Percentiles rank a stretch among this genome's conserved stretches.
Evolutionary conservation across 495 filamentous ascomycete genomes (phyloP).

Genomic region (Letharia lupina): DNA sequence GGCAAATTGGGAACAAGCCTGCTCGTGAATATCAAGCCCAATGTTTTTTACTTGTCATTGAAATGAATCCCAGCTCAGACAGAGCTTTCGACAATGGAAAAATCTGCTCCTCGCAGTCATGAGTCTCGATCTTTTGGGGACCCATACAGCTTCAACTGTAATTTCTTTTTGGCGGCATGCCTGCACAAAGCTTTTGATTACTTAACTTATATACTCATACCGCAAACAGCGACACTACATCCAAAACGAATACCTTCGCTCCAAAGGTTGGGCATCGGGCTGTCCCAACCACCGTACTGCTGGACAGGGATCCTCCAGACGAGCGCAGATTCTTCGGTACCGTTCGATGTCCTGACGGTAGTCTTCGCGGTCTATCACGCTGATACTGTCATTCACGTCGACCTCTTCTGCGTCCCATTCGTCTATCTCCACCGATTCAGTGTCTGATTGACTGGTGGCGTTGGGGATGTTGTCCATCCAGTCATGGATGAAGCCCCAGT

Average conservation of each 20-base stretch:
- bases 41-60: too few relatives aligned
- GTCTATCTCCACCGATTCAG: constrained; percentile 10
- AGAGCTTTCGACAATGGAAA: too few relatives aligned
- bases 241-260: not conserved
- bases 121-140: too few relatives aligned
- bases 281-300: not conserved
- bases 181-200: not conserved
- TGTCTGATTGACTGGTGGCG: constrained; percentile 1
- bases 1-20: too few relatives aligned
- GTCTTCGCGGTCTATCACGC: constrained; percentile 7
- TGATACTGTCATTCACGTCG: constrained; percentile 20
- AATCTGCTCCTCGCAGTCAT: too few relatives aligned
- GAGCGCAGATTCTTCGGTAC: constrained; percentile 11
- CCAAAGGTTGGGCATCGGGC: not conserved
- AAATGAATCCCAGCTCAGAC: too few relatives aligned
- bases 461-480: constrained; percentile 14
- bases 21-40: too few relatives aligned
- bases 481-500: constrained; percentile 9
- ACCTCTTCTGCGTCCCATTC: constrained; percentile 15
- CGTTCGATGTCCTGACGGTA: constrained; percentile 18
- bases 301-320: not conserved
- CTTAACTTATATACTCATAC: not conserved
- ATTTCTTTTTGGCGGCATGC: too few relatives aligned
- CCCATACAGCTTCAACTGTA: too few relatives aligned
- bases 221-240: not conserved